Conservation (phyloP, 2,329 filamentous ascomycete species). For the Sarocladiaceae sp. region DNA sequence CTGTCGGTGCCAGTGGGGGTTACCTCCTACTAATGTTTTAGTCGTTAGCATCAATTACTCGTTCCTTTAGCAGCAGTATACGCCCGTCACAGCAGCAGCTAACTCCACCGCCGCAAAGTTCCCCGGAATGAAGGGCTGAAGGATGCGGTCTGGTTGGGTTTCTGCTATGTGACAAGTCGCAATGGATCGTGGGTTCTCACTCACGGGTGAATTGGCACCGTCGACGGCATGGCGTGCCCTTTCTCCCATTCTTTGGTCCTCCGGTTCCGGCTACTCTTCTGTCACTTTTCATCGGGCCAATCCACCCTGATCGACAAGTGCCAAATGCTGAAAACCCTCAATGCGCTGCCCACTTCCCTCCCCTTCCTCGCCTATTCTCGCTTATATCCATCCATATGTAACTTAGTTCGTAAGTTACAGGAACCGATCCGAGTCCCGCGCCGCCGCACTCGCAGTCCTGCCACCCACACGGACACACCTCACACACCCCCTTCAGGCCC, state of each 20-base stretch:
- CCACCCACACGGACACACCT: background rate
- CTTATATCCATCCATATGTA: background rate
- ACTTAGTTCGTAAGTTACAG: background rate
- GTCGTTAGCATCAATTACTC: no score
- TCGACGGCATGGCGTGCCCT: background rate
- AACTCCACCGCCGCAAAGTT: constrained; percentile 1
- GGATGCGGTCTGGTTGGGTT: background rate
- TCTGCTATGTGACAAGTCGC: background rate
- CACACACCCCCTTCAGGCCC: background rate
- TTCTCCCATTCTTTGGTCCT: background rate
- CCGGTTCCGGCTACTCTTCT: background rate
- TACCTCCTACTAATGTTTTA: no score
- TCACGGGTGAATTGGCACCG: no score
- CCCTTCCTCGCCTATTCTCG: background rate
- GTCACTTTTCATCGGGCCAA: background rate
- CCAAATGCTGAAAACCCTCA: background rate
- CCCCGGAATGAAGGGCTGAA: constrained; percentile 6
- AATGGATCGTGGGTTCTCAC: no score
- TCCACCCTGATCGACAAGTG: background rate
- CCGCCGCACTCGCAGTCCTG: no score
- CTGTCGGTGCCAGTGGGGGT: no score
- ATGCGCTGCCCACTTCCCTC: background rate
- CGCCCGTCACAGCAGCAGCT: background rate
- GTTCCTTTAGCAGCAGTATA: no score
- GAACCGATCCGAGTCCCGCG: background rate